Conservation (phyloP, 164 flowering plant genomes). For the Vitis amurensis region DNA sequence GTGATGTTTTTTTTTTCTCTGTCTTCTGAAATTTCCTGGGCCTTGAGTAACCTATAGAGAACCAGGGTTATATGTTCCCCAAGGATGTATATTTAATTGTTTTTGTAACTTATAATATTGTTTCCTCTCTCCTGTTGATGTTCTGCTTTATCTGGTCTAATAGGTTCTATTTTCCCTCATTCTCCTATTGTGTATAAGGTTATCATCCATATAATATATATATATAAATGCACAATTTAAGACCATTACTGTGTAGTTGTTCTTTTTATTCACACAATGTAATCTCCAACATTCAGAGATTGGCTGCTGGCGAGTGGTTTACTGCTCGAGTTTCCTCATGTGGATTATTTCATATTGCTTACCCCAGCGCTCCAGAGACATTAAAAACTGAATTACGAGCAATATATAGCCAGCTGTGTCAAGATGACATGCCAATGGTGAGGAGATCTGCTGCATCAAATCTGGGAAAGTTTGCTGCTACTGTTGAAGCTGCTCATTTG, state of each 20-base stretch:
- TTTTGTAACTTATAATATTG: too few species aligned
- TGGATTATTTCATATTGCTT: conserved; percentile 94
- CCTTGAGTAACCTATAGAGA: not conserved
- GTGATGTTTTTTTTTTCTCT: not conserved
- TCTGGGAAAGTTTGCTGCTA: conserved; percentile 95
- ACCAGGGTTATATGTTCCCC: not conserved
- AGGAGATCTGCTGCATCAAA: conserved; percentile 96
- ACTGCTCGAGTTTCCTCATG: conserved; percentile 97
- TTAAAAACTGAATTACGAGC: conserved; percentile 74
- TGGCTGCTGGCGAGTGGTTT: conserved; percentile 99
- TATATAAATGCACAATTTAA: not conserved
- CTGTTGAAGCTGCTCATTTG: conserved; percentile 80
- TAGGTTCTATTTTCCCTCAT: not conserved
- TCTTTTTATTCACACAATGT: not conserved
- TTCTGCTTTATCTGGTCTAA: too few species aligned
- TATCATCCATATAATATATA: too few species aligned
- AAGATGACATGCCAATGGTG: conserved; percentile 99
- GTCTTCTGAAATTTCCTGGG: not conserved
- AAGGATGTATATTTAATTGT: too few species aligned
- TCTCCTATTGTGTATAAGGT: not conserved
- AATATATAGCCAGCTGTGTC: conserved; percentile 83
- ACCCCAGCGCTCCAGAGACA: conserved; percentile 85
- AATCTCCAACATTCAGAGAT: conserved; percentile 50
- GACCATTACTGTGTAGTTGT: not conserved
- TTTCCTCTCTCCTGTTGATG: too few species aligned